phyloP scores from a whole-genome alignment of 164 flowering plant genomes.

The Stephania cephalantha region DNA sequence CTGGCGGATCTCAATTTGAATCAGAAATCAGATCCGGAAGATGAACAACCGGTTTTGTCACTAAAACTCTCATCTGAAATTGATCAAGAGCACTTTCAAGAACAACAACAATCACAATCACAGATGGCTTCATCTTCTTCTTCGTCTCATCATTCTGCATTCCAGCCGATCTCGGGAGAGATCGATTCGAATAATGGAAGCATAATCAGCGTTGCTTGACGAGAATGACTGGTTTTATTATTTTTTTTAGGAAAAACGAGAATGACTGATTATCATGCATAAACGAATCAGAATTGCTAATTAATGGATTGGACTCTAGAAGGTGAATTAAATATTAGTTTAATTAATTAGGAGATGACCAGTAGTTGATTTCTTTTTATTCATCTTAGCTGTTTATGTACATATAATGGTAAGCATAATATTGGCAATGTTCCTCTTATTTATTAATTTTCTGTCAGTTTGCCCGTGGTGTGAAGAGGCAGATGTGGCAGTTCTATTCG shows the following conservation, averaged over 20 bases:
- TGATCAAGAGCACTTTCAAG: background rate
- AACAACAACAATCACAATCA: background rate
- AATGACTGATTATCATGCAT: background rate
- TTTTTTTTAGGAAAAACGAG: no score
- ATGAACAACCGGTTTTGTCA: slow-evolving; percentile 7
- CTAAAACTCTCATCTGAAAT: slow-evolving; percentile 12
- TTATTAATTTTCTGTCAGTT: background rate
- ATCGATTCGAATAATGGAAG: slow-evolving; percentile 24
- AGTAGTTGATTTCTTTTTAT: slow-evolving; percentile 1
- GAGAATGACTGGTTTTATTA: background rate
- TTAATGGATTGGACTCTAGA: background rate
- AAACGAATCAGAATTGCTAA: background rate
- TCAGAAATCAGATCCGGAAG: slow-evolving; percentile 9
- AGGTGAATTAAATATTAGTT: background rate
- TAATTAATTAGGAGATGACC: background rate
- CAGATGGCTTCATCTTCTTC: background rate
- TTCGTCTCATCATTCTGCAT: slow-evolving; percentile 24
- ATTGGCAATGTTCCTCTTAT: background rate
- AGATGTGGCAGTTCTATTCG: no score
- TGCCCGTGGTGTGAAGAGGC: no score
- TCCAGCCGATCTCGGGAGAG: slow-evolving; percentile 22
- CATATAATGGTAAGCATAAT: background rate
- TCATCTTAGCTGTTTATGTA: background rate
- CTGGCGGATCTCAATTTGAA: slow-evolving; percentile 23
- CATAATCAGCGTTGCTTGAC: slow-evolving; percentile 27